Conservation (phyloP, 78 protist genomes). For the Cavenderia fasciculata region DNA sequence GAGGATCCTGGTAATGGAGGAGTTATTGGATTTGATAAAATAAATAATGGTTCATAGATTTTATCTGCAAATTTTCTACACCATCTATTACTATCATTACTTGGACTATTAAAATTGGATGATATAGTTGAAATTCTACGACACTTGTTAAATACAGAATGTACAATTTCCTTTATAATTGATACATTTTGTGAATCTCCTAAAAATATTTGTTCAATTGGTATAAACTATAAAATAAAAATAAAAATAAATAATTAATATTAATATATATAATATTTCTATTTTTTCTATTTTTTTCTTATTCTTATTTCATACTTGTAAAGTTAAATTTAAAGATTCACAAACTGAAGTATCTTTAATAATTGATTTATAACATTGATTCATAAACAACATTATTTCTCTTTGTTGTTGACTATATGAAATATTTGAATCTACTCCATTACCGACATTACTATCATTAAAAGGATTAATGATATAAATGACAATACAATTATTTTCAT, state of each 20-base stretch:
- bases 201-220: slow-evolving; percentile 58
- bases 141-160: slow-evolving; percentile 53
- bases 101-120: slow-evolving; percentile 3
- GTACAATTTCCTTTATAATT: slow-evolving; percentile 40
- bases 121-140: slow-evolving; percentile 55
- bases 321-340: slow-evolving; percentile 20
- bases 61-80: slow-evolving; percentile 30
- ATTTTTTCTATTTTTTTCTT: no score
- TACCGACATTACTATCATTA: slow-evolving; percentile 5
- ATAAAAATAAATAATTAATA: background rate
- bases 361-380: slow-evolving; percentile 30
- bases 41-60: slow-evolving; percentile 59
- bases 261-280: background rate
- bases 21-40: slow-evolving; percentile 2
- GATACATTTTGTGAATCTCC: slow-evolving; percentile 22
- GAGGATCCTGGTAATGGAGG: background rate
- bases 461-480: slow-evolving; percentile 68
- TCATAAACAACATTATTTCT: slow-evolving; percentile 15
- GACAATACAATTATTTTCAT: slow-evolving; percentile 49
- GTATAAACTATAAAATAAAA: slow-evolving; percentile 11
- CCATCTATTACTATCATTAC: slow-evolving; percentile 1
- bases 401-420: background rate
- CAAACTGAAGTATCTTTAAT: slow-evolving; percentile 17
- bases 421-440: background rate
- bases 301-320: slow-evolving; percentile 6